Conservation (phyloP, 306 rosid genomes). For the Quercus bicolor region DNA sequence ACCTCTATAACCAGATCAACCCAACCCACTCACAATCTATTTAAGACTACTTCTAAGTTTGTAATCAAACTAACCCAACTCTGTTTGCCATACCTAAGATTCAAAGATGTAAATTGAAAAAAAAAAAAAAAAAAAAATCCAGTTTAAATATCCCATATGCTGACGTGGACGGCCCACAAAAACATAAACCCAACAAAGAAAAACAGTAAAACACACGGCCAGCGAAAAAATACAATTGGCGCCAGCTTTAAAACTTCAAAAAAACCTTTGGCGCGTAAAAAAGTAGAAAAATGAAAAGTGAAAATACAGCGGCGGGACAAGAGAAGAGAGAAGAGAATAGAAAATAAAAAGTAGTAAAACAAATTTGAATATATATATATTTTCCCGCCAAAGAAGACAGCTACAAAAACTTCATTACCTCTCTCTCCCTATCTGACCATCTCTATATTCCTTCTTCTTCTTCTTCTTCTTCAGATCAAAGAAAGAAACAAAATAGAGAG, state of each 20-base stretch:
- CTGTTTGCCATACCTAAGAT: too few relatives aligned
- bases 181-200: too few relatives aligned
- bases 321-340: neutral
- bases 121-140: too few relatives aligned
- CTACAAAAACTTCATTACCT: conserved; percentile 23
- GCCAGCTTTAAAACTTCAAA: neutral
- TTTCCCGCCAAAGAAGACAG: conserved; percentile 23
- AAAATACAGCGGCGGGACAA: conserved; percentile 12
- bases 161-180: neutral
- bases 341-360: neutral
- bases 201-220: neutral
- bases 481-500: neutral
- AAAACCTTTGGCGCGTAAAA: conserved; percentile 16
- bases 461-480: neutral
- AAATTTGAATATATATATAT: too few relatives aligned
- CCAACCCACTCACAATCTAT: too few relatives aligned
- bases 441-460: too few relatives aligned
- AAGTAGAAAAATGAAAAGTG: neutral
- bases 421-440: too few relatives aligned
- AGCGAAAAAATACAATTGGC: neutral
- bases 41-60: too few relatives aligned
- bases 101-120: too few relatives aligned
- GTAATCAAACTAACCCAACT: too few relatives aligned
- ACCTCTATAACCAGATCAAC: too few relatives aligned
- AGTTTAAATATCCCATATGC: neutral